Evolutionary conservation across 805 yeast species (phyloP).

Genomic region (Yamadazyma endophytica): DNA sequence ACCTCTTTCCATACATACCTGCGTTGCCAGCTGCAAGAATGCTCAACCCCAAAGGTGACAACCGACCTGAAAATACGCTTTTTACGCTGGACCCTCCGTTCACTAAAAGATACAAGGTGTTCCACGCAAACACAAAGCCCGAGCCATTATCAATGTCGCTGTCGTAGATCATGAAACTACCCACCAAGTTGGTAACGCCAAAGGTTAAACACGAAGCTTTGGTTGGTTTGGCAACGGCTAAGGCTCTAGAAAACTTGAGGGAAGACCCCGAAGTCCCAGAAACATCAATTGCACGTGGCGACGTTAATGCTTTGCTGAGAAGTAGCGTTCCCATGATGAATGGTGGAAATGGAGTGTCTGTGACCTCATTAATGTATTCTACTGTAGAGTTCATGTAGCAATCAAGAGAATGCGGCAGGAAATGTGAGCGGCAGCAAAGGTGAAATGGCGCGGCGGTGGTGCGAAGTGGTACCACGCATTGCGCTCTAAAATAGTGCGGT

Average conservation of each 20-base stretch:
- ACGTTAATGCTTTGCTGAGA: conserved; percentile 13
- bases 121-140: conserved; percentile 82
- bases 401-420: background rate
- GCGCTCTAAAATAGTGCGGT: too few species aligned
- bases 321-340: conserved; percentile 14
- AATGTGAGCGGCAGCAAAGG: conserved; percentile 1
- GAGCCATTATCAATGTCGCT: conserved; percentile 75
- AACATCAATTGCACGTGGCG: conserved; percentile 11
- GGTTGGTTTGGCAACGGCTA: conserved; percentile 30
- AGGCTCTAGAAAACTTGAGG: conserved; percentile 13
- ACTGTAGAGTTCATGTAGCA: too few species aligned
- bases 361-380: conserved; percentile 4
- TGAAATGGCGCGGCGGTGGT: too few species aligned
- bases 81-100: conserved; percentile 59
- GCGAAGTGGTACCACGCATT: too few species aligned
- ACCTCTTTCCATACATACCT: conserved; percentile 64
- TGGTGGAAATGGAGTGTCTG: conserved; percentile 19
- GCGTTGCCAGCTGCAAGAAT: conserved; percentile 60
- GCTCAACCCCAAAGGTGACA: conserved; percentile 60
- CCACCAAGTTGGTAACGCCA: conserved; percentile 59
- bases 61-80: conserved; percentile 50
- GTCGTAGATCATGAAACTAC: conserved; percentile 72
- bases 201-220: conserved; percentile 46
- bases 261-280: conserved; percentile 18
- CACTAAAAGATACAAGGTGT: conserved; percentile 64